Base-by-base conservation (phyloP, 148 eudicot genomes). In the Pouteria glomerata region DNA sequence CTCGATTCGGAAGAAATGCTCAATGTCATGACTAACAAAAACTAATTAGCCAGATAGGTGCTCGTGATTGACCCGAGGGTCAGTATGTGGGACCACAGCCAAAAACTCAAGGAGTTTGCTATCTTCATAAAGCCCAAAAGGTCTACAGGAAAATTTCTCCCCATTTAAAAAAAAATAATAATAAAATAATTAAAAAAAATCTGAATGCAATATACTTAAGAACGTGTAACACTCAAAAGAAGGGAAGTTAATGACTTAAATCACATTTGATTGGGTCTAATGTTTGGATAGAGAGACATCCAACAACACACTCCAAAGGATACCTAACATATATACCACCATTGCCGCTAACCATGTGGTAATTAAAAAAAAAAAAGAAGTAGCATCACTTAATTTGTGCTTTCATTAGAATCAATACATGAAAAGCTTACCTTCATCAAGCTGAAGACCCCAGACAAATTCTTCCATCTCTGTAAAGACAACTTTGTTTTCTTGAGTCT, bases 401-500 rank as follows among this genome's bases (percentile, higher is more conserved):
- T 51, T 51, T 8, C 8, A n/a, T 18, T 4, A 18, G 23, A 51
- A 18, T 3, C 23, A 18, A 57, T 59, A n/a, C 7, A 53, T 39
- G 29, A 23, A 55, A 76, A 59, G 73, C 30, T 7, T 74, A 95
- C 97, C 98, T 85, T 95, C 97, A 76, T 91, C 91, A 67, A 86
- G 93, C 72, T 95, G 98, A 51, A 91, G 96, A 69, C 98, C 96
- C 92, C 97, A 88, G 44, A 95, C 98, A 80, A 95, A 95, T 81
- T 95, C 98, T 76, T 95, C 98, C 98, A 95, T 91, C 77, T 95
- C 98, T 23, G 98, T 91, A 78, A 95, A 89, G 81, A 91, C 93
- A 76, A 95, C 93, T 79, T 89, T 88, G 73, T 88, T 89, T 69
- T 89, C 93, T 80, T 83, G 82, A 44, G 83, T 60, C 70, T 89